Evolutionary conservation across 352 stramenopile genomes (phyloP).

Genomic region (Globisporangium megalacanthum): DNA sequence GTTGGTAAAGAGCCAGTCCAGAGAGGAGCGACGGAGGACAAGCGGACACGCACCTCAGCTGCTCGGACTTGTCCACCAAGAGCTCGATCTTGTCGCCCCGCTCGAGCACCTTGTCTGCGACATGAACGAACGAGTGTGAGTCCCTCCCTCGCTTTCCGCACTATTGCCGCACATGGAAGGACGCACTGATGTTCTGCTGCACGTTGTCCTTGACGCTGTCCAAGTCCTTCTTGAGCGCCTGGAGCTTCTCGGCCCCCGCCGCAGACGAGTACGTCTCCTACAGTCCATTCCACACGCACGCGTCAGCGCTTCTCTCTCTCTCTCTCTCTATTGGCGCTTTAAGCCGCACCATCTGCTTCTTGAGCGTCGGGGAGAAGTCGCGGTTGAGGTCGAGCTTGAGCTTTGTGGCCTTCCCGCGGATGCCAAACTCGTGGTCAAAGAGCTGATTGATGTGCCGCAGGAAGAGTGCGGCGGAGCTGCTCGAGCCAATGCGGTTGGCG

Average conservation of each 20-base stretch:
- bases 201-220: slow-evolving; percentile 75
- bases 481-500: not conserved
- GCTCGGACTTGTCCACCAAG: slow-evolving; percentile 82
- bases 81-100: slow-evolving; percentile 86
- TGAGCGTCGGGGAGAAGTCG: slow-evolving; percentile 76
- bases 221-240: slow-evolving; percentile 78
- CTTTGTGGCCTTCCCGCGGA: slow-evolving; percentile 84
- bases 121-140: not conserved
- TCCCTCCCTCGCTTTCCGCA: too few species aligned
- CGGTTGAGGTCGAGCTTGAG: slow-evolving; percentile 85
- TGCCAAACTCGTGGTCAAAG: slow-evolving; percentile 83
- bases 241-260: slow-evolving; percentile 65
- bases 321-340: not conserved
- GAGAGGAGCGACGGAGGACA: not conserved
- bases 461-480: slow-evolving; percentile 73
- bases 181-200: slow-evolving; percentile 79
- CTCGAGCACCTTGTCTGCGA: slow-evolving; percentile 72
- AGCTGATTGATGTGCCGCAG: slow-evolving; percentile 83
- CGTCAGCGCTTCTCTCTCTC: not conserved
- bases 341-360: slow-evolving; percentile 75
- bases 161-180: not conserved
- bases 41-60: slow-evolving; percentile 54
- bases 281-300: not conserved
- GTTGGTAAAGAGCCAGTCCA: too few species aligned
- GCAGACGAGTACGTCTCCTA: slow-evolving; percentile 78